A percentile compares a stretch with the other conserved stretches of the same genome.
phyloP scores from a whole-genome alignment of 2,329 filamentous ascomycete species.

The Arachnomyces sp. region DNA sequence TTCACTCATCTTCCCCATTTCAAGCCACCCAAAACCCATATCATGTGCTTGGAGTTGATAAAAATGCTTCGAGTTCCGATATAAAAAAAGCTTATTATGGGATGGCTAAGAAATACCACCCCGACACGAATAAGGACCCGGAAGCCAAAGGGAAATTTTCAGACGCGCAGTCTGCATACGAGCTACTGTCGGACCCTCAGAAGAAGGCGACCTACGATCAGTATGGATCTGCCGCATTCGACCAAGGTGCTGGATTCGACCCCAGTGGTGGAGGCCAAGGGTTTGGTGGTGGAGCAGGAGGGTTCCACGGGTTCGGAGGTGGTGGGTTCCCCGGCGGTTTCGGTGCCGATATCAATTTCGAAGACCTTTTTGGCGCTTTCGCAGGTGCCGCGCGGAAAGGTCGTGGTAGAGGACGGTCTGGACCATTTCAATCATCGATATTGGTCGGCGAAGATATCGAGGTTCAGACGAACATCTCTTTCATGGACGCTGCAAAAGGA shows the following conservation, averaged over 20 bases:
- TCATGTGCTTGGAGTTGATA: slow-evolving; percentile 73
- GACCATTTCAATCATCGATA: slow-evolving; percentile 71
- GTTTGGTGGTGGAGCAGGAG: slow-evolving; percentile 51
- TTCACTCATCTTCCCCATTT: slow-evolving; percentile 46
- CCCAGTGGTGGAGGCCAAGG: slow-evolving; percentile 54
- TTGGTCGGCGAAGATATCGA: slow-evolving; percentile 95
- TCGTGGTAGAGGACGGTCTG: slow-evolving; percentile 48
- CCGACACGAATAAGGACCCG: slow-evolving; percentile 93
- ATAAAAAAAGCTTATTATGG: slow-evolving; percentile 99
- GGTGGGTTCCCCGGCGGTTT: slow-evolving; percentile 58
- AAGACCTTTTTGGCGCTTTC: slow-evolving; percentile 89
- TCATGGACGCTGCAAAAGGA: slow-evolving; percentile 93
- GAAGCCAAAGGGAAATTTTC: slow-evolving; percentile 91
- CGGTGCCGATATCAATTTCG: slow-evolving; percentile 82
- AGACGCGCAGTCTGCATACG: slow-evolving; percentile 89
- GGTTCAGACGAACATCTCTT: slow-evolving; percentile 84
- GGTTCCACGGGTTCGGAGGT: slow-evolving; percentile 52
- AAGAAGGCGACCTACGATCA: slow-evolving; percentile 91
- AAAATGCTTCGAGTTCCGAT: slow-evolving; percentile 70
- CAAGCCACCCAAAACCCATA: slow-evolving; percentile 83
- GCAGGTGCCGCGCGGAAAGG: slow-evolving; percentile 53
- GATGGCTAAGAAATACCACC: slow-evolving; percentile 93
- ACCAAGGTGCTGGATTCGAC: slow-evolving; percentile 66
- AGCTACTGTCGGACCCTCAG: slow-evolving; percentile 82
- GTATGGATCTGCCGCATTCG: slow-evolving; percentile 73